Percentiles rank a stretch among this genome's conserved stretches.
These are phyloP conservation scores for Cytospora piceae DNA, from an alignment of 2,329 filamentous ascomycete genomes.

Conservation along the genomic window DNA sequence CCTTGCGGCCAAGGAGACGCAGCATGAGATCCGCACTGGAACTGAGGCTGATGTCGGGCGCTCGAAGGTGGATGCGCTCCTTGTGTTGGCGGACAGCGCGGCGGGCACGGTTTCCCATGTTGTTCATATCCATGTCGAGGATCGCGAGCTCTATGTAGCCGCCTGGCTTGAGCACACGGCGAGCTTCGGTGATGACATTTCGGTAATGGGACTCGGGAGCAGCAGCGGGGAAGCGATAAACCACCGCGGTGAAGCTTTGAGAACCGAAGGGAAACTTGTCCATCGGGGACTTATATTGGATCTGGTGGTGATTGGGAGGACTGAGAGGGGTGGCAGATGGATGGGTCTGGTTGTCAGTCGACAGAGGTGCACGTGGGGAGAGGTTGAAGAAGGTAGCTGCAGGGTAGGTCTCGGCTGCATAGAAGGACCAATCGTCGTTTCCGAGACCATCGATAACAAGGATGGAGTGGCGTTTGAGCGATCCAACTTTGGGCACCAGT, in stretches of 20 bases:
- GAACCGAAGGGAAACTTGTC: conserved; percentile 75
- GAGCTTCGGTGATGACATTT: conserved; percentile 73
- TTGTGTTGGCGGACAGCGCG: conserved; percentile 72
- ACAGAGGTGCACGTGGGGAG: conserved; percentile 59
- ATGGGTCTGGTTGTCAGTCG: conserved; percentile 47
- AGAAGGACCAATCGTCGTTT: conserved; percentile 89
- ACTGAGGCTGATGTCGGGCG: conserved; percentile 63
- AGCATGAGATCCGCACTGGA: conserved; percentile 66
- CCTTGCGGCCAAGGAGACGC: conserved; percentile 67
- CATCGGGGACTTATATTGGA: conserved; percentile 65
- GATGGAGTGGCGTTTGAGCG: conserved; percentile 63
- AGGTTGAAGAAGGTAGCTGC: conserved; percentile 77
- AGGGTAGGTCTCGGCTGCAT: conserved; percentile 79
- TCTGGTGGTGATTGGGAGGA: conserved; percentile 75
- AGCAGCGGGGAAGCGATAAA: conserved; percentile 76
- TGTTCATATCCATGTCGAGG: conserved; percentile 78
- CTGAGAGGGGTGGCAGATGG: conserved; percentile 56
- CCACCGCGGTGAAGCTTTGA: conserved; percentile 75
- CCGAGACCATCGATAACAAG: conserved; percentile 82
- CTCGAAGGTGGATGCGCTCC: conserved; percentile 65
- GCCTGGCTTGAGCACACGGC: conserved; percentile 76
- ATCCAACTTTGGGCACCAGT: conserved; percentile 56
- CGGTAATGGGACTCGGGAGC: conserved; percentile 70
- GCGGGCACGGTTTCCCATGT: conserved; percentile 75
- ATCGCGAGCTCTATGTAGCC: conserved; percentile 80